phyloP scores from a whole-genome alignment of 2,329 filamentous ascomycete species.

The Aspergillus hortae region DNA sequence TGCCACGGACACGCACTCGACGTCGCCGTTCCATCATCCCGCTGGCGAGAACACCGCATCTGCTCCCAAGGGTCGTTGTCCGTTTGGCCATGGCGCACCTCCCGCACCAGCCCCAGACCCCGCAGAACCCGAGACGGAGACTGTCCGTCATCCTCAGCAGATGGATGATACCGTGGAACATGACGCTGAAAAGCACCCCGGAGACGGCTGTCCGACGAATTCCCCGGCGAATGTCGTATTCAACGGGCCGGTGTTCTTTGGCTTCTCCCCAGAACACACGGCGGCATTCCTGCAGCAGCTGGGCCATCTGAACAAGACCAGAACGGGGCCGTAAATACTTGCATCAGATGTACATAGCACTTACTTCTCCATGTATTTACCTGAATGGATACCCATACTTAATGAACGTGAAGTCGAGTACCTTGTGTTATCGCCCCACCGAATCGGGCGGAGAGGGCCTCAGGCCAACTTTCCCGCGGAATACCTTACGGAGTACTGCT shows the following conservation, averaged over 20 bases:
- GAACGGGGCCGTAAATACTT: background rate
- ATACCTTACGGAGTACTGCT: conserved; percentile 2
- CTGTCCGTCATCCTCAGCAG: conserved; percentile 12
- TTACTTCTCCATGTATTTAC: background rate
- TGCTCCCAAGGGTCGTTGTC: conserved; percentile 29
- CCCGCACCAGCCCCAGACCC: conserved; percentile 15
- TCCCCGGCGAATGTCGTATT: conserved; percentile 70
- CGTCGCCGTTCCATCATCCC: conserved; percentile 8
- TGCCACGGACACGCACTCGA: conserved; percentile 11
- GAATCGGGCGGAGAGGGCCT: conserved; percentile 1
- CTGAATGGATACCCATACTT: background rate
- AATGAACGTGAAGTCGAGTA: background rate
- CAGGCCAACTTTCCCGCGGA: conserved; percentile 18
- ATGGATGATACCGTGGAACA: conserved; percentile 8
- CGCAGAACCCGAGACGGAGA: conserved; percentile 12
- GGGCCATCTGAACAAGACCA: conserved; percentile 14
- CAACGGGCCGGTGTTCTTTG: conserved; percentile 90
- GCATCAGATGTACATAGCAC: background rate
- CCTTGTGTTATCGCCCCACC: background rate
- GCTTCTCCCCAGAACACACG: conserved; percentile 82
- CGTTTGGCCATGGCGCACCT: conserved; percentile 30
- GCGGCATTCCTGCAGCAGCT: conserved; percentile 67
- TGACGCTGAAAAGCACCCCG: background rate
- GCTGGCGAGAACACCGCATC: conserved; percentile 2
- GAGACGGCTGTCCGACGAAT: conserved; percentile 10